Conservation (phyloP, 805 yeast species). For the Candida pini region DNA sequence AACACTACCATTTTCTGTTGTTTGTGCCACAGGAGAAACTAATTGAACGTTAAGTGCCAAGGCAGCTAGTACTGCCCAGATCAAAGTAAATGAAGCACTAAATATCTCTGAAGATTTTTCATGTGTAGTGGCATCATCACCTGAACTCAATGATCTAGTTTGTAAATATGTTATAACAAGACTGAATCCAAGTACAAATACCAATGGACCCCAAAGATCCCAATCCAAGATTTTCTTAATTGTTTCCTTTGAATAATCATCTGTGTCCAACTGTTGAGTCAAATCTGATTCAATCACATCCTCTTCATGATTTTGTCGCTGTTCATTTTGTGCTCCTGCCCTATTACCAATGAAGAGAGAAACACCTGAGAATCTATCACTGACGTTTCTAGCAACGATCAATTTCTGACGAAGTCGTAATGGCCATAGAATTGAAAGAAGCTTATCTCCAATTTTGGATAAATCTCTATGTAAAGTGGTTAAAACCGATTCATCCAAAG, state of each 20-base stretch:
- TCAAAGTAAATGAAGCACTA: conserved; percentile 47
- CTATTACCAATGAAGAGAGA: conserved; percentile 7
- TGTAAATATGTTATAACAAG: conserved; percentile 43
- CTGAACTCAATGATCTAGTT: conserved; percentile 20
- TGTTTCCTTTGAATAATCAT: conserved; percentile 30
- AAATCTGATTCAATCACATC: conserved; percentile 13
- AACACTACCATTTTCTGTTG: conserved; percentile 20
- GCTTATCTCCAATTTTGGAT: conserved; percentile 28
- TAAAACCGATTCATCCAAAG: conserved; percentile 51
- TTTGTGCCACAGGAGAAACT: conserved; percentile 40
- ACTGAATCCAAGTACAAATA: conserved; percentile 44
- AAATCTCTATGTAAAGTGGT: conserved; percentile 38
- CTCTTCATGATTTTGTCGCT: conserved; percentile 16
- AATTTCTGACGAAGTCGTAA: conserved; percentile 27
- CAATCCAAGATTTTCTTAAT: conserved; percentile 41
- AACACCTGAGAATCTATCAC: conserved; percentile 18
- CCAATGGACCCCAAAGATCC: conserved; percentile 61
- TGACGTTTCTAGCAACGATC: conserved; percentile 21
- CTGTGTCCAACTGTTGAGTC: conserved; percentile 14
- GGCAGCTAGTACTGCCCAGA: conserved; percentile 45
- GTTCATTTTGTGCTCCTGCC: conserved; percentile 1
- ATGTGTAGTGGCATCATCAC: conserved; percentile 23
- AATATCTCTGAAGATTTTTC: conserved; percentile 41
- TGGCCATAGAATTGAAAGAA: conserved; percentile 33
- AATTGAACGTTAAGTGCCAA: conserved; percentile 50